Evolutionary conservation across 306 rosid species (phyloP).

Genomic region (Hippophae rhamnoides): DNA sequence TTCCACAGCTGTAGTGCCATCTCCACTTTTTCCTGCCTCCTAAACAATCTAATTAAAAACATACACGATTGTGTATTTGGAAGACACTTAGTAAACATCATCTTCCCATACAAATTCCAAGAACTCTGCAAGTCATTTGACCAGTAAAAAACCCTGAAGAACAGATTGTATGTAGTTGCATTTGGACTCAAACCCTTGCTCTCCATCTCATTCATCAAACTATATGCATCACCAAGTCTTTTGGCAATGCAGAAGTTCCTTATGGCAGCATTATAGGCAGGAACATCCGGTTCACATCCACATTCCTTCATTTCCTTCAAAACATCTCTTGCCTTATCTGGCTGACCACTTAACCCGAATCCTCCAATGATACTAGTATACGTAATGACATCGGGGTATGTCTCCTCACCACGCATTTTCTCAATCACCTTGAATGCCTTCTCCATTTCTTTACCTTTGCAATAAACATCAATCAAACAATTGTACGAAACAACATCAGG

Average conservation of each 20-base stretch:
- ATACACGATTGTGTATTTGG: slow-evolving; percentile 83
- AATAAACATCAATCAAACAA: slow-evolving; percentile 69
- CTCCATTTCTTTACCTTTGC: slow-evolving; percentile 59
- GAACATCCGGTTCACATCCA: slow-evolving; percentile 71
- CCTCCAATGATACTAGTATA: slow-evolving; percentile 77
- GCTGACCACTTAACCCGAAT: slow-evolving; percentile 79
- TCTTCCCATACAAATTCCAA: slow-evolving; percentile 58
- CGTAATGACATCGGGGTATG: slow-evolving; percentile 61
- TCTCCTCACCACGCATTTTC: slow-evolving; percentile 46
- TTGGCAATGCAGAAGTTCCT: slow-evolving; percentile 79
- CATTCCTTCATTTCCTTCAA: slow-evolving; percentile 86
- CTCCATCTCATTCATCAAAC: slow-evolving; percentile 67
- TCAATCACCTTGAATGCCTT: slow-evolving; percentile 65
- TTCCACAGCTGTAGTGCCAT: slow-evolving; percentile 80
- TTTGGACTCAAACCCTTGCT: slow-evolving; percentile 59
- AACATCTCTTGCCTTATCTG: slow-evolving; percentile 63
- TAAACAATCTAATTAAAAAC: slow-evolving; percentile 69
- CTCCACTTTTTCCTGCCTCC: slow-evolving; percentile 64
- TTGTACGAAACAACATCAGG: slow-evolving; percentile 81
- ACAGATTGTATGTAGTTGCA: slow-evolving; percentile 78
- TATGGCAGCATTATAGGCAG: slow-evolving; percentile 79
- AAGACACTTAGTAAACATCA: slow-evolving; percentile 57
- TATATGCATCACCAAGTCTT: slow-evolving; percentile 66
- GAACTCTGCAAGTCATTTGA: slow-evolving; percentile 61
- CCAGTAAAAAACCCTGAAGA: slow-evolving; percentile 71